Evolutionary conservation across 441 rosid species (phyloP).

Genomic region (Adansonia rubrostipa): DNA sequence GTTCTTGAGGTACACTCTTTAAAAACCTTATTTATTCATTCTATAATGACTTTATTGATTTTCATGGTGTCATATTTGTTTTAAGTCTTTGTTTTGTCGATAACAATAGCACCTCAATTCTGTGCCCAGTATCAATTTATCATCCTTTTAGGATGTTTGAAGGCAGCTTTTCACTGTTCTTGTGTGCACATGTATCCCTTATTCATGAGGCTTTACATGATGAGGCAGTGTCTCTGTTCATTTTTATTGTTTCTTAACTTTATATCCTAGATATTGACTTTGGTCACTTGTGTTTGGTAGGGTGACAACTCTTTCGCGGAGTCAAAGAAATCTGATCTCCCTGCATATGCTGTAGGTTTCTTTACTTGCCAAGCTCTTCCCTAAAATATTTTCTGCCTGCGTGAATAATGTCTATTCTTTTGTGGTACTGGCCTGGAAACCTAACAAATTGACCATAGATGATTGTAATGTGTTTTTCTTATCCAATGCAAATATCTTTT

Average conservation of each 20-base stretch:
- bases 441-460: neutral
- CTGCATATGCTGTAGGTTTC: conserved; percentile 59
- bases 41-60: neutral
- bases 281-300: conserved; percentile 39
- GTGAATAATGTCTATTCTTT: conserved; percentile 10
- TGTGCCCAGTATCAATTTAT: neutral
- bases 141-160: neutral
- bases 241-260: conserved; percentile 9
- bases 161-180: conserved; percentile 5
- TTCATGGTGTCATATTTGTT: neutral
- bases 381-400: neutral
- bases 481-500: conserved; percentile 16
- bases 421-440: conserved; percentile 3
- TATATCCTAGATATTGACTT: neutral
- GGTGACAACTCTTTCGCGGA: conserved; percentile 42
- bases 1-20: conserved; percentile 49
- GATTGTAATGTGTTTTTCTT: neutral
- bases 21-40: neutral
- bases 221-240: neutral
- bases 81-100: neutral
- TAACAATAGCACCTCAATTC: neutral
- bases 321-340: conserved; percentile 46
- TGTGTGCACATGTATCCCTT: neutral
- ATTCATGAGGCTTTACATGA: neutral
- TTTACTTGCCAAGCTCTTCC: neutral